Evolutionary conservation across 768 basidiomycete species (phyloP), one percentile per base, ranked within the genome.

Genomic region (Nevesoporus exiguus): DNA sequence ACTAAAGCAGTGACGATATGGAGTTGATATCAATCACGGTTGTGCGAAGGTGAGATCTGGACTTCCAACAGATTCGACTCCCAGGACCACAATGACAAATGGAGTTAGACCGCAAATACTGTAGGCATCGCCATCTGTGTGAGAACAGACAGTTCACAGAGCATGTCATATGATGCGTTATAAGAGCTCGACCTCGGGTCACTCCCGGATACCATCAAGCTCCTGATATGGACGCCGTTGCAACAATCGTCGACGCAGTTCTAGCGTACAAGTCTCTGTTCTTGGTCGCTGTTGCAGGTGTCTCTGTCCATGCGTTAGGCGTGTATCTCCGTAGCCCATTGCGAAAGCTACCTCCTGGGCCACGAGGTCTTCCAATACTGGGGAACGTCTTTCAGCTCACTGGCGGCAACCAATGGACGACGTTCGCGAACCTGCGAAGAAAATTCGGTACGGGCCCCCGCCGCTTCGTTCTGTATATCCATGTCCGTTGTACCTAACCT

Each of bases 311-410:
- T 47, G 39, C 39, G 4, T 25, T 56, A 17, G 34, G 53, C 33
- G n/a, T n/a, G 15, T 55, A 55, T 17, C 14, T 55, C 22, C 50
- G 25, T 5, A 55, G 54, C 25, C 44, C 50, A 2, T 30, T 14
- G 39, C 55, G 51, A 7, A 56, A 53, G 40, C 37, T 56, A 7
- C 55, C 51, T 3, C 51, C 55, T 5, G 55, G 55, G 3, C 55
- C 51, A 11, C 47, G 2, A 5, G 55, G 55, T 9, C 45, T 56
- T 19, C 55, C 55, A 29, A 9, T 56, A 6, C 33, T 56, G 10
- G 55, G 55, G 0, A 56, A 53, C 21, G 22, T 47, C 10, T 31
- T 56, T 15, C 39, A 47, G 29, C 14, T 56, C 13, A 19, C 46
- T 17, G 37, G 33, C 11, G 42, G 39, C 13, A 42, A 47, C 37